Conservation (phyloP, 2,329 filamentous ascomycete species). For the Aspergillus udagawae region DNA sequence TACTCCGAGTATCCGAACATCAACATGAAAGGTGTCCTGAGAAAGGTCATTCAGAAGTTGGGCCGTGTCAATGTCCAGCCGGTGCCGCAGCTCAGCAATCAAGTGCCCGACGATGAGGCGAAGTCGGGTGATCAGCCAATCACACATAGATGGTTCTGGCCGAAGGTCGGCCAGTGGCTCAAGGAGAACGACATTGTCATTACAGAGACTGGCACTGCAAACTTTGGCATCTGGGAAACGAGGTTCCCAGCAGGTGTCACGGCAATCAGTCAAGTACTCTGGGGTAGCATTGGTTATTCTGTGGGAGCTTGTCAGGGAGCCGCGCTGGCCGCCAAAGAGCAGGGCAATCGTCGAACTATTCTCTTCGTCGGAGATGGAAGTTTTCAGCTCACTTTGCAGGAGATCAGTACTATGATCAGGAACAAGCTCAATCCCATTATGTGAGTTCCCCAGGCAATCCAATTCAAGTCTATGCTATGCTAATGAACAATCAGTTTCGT, state of each 20-base stretch:
- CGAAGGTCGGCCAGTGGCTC: conserved; percentile 68
- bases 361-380: conserved; percentile 87
- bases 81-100: conserved; percentile 55
- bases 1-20: conserved; percentile 77
- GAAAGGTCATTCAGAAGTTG: conserved; percentile 61
- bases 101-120: conserved; percentile 37
- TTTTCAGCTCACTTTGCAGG: conserved; percentile 79
- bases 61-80: conserved; percentile 53
- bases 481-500: conserved; percentile 52
- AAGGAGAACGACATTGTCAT: conserved; percentile 70
- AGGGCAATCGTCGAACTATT: conserved; percentile 62
- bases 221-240: conserved; percentile 85
- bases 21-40: conserved; percentile 75
- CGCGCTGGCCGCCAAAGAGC: conserved; percentile 69
- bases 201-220: conserved; percentile 82
- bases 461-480: conserved; percentile 28
- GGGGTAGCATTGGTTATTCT: conserved; percentile 64
- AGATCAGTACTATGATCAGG: conserved; percentile 77
- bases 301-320: conserved; percentile 64
- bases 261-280: conserved; percentile 74
- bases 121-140: conserved; percentile 37
- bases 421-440: conserved; percentile 72
- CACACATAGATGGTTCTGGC: conserved; percentile 64
- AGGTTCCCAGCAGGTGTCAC: conserved; percentile 74
- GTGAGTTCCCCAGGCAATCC: conserved; percentile 42